Percentiles rank a stretch among this genome's conserved stretches.
These are phyloP conservation scores for Amanita thiersii DNA, from an alignment of 768 basidiomycete genomes.

Conservation along the genomic window DNA sequence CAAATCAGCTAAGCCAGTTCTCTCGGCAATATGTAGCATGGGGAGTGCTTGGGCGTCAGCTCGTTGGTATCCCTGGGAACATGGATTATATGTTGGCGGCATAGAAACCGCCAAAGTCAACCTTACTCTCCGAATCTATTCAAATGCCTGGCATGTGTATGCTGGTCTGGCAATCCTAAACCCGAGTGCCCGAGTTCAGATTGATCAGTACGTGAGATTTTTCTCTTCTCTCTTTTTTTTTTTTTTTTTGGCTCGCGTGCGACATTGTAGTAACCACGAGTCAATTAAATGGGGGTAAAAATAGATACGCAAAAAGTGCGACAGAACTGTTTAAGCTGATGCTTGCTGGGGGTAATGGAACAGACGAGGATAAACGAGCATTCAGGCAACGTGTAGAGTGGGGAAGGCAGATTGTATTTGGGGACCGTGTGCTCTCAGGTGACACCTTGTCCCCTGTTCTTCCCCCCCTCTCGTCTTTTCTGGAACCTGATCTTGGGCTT, in stretches of 20 bases:
- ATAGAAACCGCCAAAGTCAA: conserved; percentile 99
- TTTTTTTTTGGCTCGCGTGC: background rate
- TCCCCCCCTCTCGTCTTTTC: too few species aligned
- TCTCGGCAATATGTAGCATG: conserved; percentile 78
- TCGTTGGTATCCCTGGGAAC: conserved; percentile 88
- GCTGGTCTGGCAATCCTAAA: conserved; percentile 98
- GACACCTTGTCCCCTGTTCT: too few species aligned
- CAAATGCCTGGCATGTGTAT: conserved; percentile 98
- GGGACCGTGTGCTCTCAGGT: conserved; percentile 15
- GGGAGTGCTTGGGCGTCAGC: conserved; percentile 89
- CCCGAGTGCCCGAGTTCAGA: conserved; percentile 80
- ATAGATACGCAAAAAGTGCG: conserved; percentile 64
- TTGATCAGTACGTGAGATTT: conserved; percentile 46
- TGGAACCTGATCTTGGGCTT: too few species aligned
- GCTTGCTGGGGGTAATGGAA: conserved; percentile 48
- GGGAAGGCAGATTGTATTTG: conserved; percentile 75
- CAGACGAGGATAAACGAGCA: conserved; percentile 28
- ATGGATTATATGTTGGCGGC: conserved; percentile 89
- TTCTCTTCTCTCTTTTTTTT: background rate
- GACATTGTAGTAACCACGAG: background rate
- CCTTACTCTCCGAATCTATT: conserved; percentile 91
- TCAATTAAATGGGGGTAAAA: background rate
- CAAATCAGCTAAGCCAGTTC: too few species aligned
- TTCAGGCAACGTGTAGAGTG: conserved; percentile 68
- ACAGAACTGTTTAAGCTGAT: conserved; percentile 95